A percentile compares a stretch with the other conserved stretches of the same genome.
These are phyloP conservation scores for Nemania serpens DNA, from an alignment of 2,329 filamentous ascomycete species.

Conservation along the genomic window DNA sequence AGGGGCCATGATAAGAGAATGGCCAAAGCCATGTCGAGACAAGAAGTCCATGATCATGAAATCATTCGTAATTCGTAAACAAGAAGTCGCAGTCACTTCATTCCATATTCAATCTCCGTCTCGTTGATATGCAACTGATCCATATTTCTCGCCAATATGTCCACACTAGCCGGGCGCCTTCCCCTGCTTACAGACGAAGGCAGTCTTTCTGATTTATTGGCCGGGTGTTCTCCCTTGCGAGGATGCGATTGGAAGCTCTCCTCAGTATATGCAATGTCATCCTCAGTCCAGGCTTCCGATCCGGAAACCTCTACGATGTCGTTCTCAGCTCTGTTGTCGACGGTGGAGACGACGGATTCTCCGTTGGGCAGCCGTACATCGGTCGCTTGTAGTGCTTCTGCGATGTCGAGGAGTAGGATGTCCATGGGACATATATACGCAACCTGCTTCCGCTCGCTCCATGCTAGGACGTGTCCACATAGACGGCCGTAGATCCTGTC, in stretches of 20 bases:
- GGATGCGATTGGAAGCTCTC: constrained; percentile 8
- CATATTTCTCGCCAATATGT: constrained; percentile 32
- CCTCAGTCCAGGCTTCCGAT: constrained; percentile 32
- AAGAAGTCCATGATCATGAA: not conserved
- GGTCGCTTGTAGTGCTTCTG: constrained; percentile 71
- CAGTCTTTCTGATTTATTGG: constrained; percentile 12
- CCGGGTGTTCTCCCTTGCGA: not conserved
- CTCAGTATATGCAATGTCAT: constrained; percentile 29
- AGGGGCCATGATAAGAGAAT: no score
- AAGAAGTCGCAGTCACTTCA: constrained; percentile 13
- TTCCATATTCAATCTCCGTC: constrained; percentile 8
- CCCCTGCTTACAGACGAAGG: constrained; percentile 9
- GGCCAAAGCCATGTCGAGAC: no score
- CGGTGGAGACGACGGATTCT: constrained; percentile 45
- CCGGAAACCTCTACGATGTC: constrained; percentile 39
- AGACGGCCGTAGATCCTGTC: constrained; percentile 78
- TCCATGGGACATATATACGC: constrained; percentile 98
- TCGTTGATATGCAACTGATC: constrained; percentile 36
- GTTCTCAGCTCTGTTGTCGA: constrained; percentile 35
- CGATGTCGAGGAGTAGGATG: constrained; percentile 82
- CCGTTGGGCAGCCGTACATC: constrained; percentile 74
- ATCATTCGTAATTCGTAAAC: constrained; percentile 9
- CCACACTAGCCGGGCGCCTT: constrained; percentile 21
- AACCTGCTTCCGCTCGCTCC: constrained; percentile 77
- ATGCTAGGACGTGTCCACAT: constrained; percentile 89